Conservation (phyloP, 2,329 filamentous ascomycete genomes). For the Pestalotiopsis sp. region DNA sequence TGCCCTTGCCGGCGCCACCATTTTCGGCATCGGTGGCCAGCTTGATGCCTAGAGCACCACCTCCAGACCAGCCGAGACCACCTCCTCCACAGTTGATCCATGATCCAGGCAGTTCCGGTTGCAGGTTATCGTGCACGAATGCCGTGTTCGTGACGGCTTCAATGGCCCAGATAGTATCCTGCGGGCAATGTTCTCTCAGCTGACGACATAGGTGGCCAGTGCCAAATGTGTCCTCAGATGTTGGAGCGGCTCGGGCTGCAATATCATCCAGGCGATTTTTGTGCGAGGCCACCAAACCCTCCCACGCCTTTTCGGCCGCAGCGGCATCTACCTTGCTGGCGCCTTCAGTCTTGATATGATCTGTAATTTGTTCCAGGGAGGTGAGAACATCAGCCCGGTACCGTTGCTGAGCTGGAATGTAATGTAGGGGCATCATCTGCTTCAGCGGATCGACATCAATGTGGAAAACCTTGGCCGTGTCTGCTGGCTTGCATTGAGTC, state of each 20-base stretch:
- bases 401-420: conserved; percentile 65
- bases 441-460: conserved; percentile 68
- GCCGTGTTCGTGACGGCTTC: conserved; percentile 73
- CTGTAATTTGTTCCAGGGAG: conserved; percentile 69
- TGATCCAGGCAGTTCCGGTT: conserved; percentile 54
- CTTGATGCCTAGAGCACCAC: conserved; percentile 52
- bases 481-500: conserved; percentile 64
- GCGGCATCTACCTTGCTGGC: conserved; percentile 40
- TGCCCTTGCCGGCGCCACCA: conserved; percentile 45
- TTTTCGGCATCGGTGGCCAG: conserved; percentile 41
- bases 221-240: conserved; percentile 63
- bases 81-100: conserved; percentile 57
- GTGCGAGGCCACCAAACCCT: conserved; percentile 59
- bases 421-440: conserved; percentile 74
- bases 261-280: conserved; percentile 62
- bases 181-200: conserved; percentile 37
- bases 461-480: conserved; percentile 60
- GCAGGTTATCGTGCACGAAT: conserved; percentile 69
- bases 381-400: conserved; percentile 68
- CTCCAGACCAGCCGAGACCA: conserved; percentile 55
- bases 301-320: conserved; percentile 45
- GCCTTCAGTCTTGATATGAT: conserved; percentile 42
- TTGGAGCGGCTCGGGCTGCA: conserved; percentile 55
- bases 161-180: conserved; percentile 68
- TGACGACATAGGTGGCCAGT: conserved; percentile 45